phyloP scores from a whole-genome alignment of 106 monocot genomes.

The Posidonia australis region DNA sequence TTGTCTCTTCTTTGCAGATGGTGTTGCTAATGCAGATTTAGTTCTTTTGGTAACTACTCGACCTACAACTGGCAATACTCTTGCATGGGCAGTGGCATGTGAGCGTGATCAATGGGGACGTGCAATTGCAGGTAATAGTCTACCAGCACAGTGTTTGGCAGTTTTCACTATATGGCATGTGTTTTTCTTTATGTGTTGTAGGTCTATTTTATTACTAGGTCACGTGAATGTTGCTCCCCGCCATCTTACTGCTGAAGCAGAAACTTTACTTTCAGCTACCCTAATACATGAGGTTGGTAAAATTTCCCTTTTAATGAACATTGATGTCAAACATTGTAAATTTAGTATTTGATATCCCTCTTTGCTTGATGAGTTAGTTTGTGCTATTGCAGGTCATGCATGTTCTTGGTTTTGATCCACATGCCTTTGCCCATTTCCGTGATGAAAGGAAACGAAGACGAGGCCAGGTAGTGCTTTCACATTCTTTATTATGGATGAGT shows the following conservation, averaged over 20 bases:
- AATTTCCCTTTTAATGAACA: background rate
- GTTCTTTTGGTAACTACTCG: conserved; percentile 96
- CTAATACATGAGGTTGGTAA: conserved; percentile 73
- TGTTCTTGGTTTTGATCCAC: conserved; percentile 99
- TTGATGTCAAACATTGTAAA: background rate
- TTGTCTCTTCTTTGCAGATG: conserved; percentile 47
- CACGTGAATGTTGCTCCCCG: conserved; percentile 99
- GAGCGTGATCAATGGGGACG: conserved; percentile 99
- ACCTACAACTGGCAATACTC: conserved; percentile 96
- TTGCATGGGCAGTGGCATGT: conserved; percentile 99
- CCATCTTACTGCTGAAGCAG: conserved; percentile 96
- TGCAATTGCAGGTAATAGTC: conserved; percentile 77
- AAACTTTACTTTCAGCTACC: conserved; percentile 90
- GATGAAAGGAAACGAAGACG: conserved; percentile 96
- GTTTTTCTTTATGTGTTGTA: background rate
- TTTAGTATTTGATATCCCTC: background rate
- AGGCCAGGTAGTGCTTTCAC: conserved; percentile 40
- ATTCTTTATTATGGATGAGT: background rate
- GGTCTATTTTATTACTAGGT: conserved; percentile 27
- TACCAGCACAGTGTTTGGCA: background rate
- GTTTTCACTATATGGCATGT: background rate
- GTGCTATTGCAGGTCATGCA: conserved; percentile 82
- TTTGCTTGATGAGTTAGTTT: background rate
- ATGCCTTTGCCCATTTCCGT: conserved; percentile 97
- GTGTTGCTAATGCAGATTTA: conserved; percentile 78